Evolutionary conservation across 164 flowering plant species (phyloP), one percentile per base, ranked within the genome.

Genomic region (Brasenia schreberi): DNA sequence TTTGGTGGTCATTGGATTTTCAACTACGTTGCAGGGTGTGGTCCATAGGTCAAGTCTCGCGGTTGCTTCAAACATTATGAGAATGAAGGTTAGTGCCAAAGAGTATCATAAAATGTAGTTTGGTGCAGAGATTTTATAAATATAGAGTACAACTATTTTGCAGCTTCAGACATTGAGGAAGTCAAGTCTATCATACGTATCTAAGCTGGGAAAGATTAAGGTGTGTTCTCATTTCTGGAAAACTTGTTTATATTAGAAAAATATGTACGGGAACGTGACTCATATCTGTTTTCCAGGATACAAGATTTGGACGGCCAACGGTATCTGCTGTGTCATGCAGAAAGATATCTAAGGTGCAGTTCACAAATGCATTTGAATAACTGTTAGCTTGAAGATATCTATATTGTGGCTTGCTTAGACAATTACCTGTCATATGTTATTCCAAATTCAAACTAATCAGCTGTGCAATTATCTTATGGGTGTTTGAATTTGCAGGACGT

Each of bases 401-500:
- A 23, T 14, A 43, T 64, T 67, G 14, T 45, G 7, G 53, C 53
- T 7, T 7, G 14, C 7, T 3, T 7, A 45, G 53, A 45, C 7
- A 45, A 45, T 45, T 6, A 17, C 45, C 19, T 14, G 17, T 66
- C 5, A 27, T 52, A 45, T 45, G 69, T 59, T 49, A 68, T 65
- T 39, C 65, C 70, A 67, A 43, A 18, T 19, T 18, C 19, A 69
- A 27, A 0, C 6, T 23, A 49, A 63, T 78, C 14, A 12, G 14
- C 7, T 45, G 53, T 45, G 53, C 53, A 45, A 45, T 12, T 45
- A 5, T 45, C 53, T 45, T 23, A 23, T 23, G 27, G 27, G 27
- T 23, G 27, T 23, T 23, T 23, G 27, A 23, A 23, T 59, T 6
- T 81, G 77, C 84, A 87, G 90, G 77, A 62, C 18, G 43, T 12